Conservation (phyloP, 768 basidiomycete genomes). For the Lentinula aciculospora region DNA sequence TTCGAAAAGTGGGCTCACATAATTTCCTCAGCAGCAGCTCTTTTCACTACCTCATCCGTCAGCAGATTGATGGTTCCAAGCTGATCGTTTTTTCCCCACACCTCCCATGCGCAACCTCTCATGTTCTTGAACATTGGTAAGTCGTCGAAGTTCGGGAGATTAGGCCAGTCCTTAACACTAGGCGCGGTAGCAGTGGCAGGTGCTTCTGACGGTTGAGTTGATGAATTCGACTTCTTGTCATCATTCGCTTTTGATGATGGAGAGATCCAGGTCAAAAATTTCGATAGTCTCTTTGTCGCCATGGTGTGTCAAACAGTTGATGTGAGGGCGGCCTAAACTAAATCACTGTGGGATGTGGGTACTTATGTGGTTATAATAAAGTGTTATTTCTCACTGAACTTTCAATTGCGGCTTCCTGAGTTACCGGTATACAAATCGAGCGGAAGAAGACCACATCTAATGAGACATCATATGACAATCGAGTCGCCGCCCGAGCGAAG, state of each 20-base stretch:
- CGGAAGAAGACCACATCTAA: too few relatives aligned
- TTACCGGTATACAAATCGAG: background rate
- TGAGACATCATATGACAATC: too few relatives aligned
- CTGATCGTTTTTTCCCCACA: slow-evolving; percentile 63
- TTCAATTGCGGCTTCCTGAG: background rate
- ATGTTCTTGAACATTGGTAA: slow-evolving; percentile 34
- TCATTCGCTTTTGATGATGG: background rate
- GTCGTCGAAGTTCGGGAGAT: slow-evolving; percentile 19
- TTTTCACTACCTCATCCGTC: slow-evolving; percentile 56
- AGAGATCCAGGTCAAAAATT: background rate
- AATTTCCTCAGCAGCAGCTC: slow-evolving; percentile 53
- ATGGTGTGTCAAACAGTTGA: background rate
- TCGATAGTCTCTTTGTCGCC: slow-evolving; percentile 4
- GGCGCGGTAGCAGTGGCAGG: background rate
- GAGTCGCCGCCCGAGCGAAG: too few relatives aligned
- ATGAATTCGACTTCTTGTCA: background rate
- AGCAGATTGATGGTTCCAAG: slow-evolving; percentile 64
- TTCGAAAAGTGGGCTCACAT: slow-evolving; percentile 31
- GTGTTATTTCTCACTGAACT: background rate
- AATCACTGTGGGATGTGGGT: background rate
- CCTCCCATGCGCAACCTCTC: slow-evolving; percentile 60
- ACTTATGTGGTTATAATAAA: background rate
- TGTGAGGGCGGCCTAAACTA: background rate
- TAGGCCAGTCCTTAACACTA: background rate
- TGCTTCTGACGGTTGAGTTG: background rate